Percentiles rank a stretch among this genome's conserved stretches.
Evolutionary conservation across 768 basidiomycete genomes (phyloP).

Genomic region (Naganishia friedmannii): DNA sequence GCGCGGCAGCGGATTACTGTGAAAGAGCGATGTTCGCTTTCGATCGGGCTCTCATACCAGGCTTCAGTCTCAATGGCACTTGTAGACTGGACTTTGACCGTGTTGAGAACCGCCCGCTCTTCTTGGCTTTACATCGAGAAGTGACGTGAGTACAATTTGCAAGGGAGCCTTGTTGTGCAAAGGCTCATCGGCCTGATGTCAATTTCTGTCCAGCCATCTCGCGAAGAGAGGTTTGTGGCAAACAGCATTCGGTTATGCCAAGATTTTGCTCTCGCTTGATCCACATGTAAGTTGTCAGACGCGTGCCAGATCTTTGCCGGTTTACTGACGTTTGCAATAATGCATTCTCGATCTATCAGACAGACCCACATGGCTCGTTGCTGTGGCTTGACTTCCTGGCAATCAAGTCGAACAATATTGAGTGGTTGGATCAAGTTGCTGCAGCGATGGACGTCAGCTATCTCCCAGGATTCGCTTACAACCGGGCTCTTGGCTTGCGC

Average conservation of each 20-base stretch:
- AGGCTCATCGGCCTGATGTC: conserved; percentile 1
- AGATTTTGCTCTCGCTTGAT: conserved; percentile 79
- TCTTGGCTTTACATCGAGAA: conserved; percentile 78
- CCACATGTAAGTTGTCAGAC: conserved; percentile 53
- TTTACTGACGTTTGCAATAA: neutral
- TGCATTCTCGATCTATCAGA: conserved; percentile 29
- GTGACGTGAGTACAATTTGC: conserved; percentile 61
- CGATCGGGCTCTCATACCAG: conserved; percentile 80
- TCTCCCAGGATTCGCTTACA: conserved; percentile 62
- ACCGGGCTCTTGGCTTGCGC: conserved; percentile 60
- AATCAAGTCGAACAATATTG: conserved; percentile 70
- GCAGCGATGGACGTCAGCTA: conserved; percentile 59
- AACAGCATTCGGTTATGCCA: conserved; percentile 85
- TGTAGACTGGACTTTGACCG: conserved; percentile 83
- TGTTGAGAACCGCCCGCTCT: conserved; percentile 93
- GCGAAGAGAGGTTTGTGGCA: conserved; percentile 83
- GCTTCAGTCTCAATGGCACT: conserved; percentile 76
- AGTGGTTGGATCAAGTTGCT: conserved; percentile 66
- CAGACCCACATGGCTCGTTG: conserved; percentile 82
- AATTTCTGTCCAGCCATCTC: conserved; percentile 61
- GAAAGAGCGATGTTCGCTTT: conserved; percentile 91
- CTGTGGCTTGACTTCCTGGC: conserved; percentile 77
- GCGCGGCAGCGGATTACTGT: conserved; percentile 80
- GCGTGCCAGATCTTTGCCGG: neutral
- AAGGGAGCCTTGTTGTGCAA: conserved; percentile 1